A percentile compares a stretch with the other conserved stretches of the same genome.
Conservation (phyloP, 805 yeast genomes). For the Saccharomycopsis lassenensis region DNA sequence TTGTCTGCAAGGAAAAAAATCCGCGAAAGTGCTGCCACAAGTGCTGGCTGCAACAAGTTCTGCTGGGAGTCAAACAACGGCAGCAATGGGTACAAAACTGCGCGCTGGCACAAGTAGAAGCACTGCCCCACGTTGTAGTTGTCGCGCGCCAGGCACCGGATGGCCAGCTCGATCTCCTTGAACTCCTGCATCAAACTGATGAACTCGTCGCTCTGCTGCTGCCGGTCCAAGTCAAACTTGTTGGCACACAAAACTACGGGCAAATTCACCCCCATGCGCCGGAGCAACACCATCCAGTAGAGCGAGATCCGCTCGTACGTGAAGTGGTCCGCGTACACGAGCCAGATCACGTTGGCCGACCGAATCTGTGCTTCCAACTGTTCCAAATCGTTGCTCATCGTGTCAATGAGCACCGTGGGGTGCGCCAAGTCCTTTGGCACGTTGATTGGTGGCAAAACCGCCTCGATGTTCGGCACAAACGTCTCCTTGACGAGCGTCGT, state of each 20-base stretch:
- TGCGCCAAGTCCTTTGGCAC: constrained; percentile 66
- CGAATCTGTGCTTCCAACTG: constrained; percentile 63
- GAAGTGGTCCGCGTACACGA: constrained; percentile 89
- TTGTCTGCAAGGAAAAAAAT: constrained; percentile 78
- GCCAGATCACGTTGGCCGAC: constrained; percentile 83
- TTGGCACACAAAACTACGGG: constrained; percentile 91
- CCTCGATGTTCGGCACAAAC: constrained; percentile 66
- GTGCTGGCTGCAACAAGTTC: constrained; percentile 67
- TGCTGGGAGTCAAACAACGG: constrained; percentile 91
- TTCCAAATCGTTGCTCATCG: constrained; percentile 54
- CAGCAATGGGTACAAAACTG: constrained; percentile 85
- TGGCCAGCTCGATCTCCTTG: constrained; percentile 89
- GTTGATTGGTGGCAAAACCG: constrained; percentile 72
- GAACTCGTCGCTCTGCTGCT: constrained; percentile 53
- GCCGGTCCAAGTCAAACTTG: constrained; percentile 41
- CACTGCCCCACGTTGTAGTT: constrained; percentile 82
- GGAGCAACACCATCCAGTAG: constrained; percentile 89
- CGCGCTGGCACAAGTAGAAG: constrained; percentile 85
- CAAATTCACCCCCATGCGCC: constrained; percentile 86
- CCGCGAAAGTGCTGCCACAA: constrained; percentile 64
- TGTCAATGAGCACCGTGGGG: constrained; percentile 69
- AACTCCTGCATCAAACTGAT: constrained; percentile 79
- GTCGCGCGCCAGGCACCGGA: constrained; percentile 78
- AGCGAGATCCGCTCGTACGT: constrained; percentile 86
- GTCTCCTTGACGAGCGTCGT: constrained; percentile 74